Evolutionary conservation across 768 basidiomycete species (phyloP).

Genomic region (Gelatoporia subvermispora): DNA sequence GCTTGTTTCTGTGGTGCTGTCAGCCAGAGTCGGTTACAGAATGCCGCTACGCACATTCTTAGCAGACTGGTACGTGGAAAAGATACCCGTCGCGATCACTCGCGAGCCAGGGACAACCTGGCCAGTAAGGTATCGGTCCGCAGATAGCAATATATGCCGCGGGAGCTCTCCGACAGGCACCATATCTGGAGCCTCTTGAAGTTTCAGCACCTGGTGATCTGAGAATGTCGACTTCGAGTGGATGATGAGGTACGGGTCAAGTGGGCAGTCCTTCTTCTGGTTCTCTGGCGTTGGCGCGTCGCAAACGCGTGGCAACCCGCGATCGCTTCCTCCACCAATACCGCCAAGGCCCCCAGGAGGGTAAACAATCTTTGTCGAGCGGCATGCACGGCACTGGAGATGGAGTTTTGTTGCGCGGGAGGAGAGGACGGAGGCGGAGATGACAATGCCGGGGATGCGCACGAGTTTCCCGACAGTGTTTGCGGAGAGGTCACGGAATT

Average conservation of each 20-base stretch:
- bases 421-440: slow-evolving; percentile 90
- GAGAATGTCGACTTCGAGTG: slow-evolving; percentile 93
- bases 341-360: slow-evolving; percentile 80
- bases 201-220: slow-evolving; percentile 93
- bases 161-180: slow-evolving; percentile 98
- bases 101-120: slow-evolving; percentile 95
- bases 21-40: background rate
- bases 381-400: slow-evolving; percentile 89
- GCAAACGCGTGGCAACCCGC: slow-evolving; percentile 82
- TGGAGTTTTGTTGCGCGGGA: slow-evolving; percentile 90
- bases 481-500: slow-evolving; percentile 91
- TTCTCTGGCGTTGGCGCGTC: slow-evolving; percentile 75
- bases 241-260: slow-evolving; percentile 94
- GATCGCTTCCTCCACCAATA: slow-evolving; percentile 79
- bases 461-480: slow-evolving; percentile 95
- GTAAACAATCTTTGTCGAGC: slow-evolving; percentile 71
- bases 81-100: slow-evolving; percentile 92
- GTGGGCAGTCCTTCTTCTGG: slow-evolving; percentile 90
- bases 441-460: slow-evolving; percentile 95
- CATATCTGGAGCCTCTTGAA: slow-evolving; percentile 99
- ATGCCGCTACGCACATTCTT: slow-evolving; percentile 57
- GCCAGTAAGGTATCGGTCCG: slow-evolving; percentile 87
- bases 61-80: slow-evolving; percentile 89
- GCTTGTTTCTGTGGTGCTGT: slow-evolving; percentile 54
- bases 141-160: slow-evolving; percentile 88